Conservation (phyloP, 768 basidiomycete species). For the Russula sp. region DNA sequence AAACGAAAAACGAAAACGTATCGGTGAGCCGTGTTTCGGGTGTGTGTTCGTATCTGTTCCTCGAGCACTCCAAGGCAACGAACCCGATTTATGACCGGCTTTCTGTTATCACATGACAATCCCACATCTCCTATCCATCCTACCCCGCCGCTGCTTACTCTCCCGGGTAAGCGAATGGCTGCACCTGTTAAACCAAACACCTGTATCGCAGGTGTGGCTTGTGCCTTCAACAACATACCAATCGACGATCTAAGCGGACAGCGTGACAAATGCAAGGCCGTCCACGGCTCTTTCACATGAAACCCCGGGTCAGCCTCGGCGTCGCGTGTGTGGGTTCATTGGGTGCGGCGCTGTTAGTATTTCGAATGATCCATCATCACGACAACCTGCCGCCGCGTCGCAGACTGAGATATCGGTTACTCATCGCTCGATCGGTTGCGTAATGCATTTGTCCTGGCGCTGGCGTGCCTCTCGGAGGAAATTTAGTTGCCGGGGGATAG, state of each 20-base stretch:
- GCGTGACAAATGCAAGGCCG: neutral
- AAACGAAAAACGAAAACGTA: neutral
- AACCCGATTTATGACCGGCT: neutral
- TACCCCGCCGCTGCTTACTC: too few relatives aligned
- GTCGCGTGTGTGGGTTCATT: too few relatives aligned
- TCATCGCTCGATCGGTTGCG: slow-evolving; percentile 8
- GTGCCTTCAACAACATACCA: too few relatives aligned
- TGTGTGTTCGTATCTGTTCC: neutral
- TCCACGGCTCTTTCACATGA: neutral
- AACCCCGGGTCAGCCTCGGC: too few relatives aligned
- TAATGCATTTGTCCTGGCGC: slow-evolving; percentile 2
- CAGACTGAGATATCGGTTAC: slow-evolving; percentile 7
- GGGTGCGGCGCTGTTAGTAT: neutral
- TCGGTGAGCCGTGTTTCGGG: neutral
- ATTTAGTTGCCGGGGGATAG: neutral
- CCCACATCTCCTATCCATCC: neutral
- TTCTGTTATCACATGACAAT: neutral
- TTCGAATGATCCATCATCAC: slow-evolving; percentile 1
- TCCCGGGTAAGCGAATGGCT: too few relatives aligned
- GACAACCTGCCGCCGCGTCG: neutral
- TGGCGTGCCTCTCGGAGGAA: slow-evolving; percentile 10
- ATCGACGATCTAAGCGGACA: neutral
- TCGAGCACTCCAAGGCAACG: neutral
- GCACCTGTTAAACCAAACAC: too few relatives aligned
- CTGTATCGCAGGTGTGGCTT: too few relatives aligned